A percentile compares a stretch with the other conserved stretches of the same genome.
Evolutionary conservation across 768 basidiomycete species (phyloP).

Genomic region (Suillus lakei): DNA sequence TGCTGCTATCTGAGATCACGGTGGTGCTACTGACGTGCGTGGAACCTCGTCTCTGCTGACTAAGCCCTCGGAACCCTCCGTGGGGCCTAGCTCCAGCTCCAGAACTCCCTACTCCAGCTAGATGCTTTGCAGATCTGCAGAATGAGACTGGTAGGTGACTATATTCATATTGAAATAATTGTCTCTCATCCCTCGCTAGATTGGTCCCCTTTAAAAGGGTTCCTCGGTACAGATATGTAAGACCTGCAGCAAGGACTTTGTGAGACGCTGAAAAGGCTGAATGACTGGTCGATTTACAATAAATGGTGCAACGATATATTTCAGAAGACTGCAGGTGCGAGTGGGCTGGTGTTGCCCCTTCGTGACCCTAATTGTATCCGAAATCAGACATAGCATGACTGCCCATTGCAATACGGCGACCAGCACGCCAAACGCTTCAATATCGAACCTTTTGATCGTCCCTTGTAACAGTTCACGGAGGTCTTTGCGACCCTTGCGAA

Average conservation of each 20-base stretch:
- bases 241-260: neutral
- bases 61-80: no score
- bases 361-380: neutral
- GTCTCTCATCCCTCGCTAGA: neutral
- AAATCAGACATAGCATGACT: neutral
- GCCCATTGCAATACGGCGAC: neutral
- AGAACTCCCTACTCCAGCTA: no score
- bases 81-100: no score
- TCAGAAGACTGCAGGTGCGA: neutral
- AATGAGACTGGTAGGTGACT: neutral
- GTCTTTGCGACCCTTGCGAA: neutral
- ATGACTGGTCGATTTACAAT: neutral
- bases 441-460: neutral
- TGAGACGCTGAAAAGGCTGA: neutral
- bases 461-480: neutral
- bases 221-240: neutral
- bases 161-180: neutral
- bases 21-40: no score
- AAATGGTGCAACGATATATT: neutral
- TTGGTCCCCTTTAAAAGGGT: neutral
- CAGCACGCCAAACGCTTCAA: neutral
- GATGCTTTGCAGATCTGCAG: neutral
- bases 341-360: neutral
- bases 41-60: no score
- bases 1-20: no score